Conservation (phyloP, 2,329 filamentous ascomycete genomes). For the Aspergillus cejpii region DNA sequence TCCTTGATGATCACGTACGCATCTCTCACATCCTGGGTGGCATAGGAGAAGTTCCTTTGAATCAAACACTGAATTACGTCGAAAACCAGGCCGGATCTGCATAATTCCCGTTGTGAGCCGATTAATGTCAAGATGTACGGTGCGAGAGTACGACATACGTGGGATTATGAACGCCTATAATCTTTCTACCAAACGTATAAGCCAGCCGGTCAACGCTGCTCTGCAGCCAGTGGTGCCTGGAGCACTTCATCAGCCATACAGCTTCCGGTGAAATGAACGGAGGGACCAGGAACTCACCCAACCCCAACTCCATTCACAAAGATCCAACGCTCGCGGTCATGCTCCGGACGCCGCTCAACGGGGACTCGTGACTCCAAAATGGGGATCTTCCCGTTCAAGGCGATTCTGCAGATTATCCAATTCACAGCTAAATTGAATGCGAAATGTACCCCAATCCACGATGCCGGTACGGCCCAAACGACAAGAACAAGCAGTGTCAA, state of each 20-base stretch:
- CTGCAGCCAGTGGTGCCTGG: conserved; percentile 57
- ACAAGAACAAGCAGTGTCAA: conserved; percentile 48
- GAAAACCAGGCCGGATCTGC: conserved; percentile 58
- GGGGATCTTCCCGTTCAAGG: conserved; percentile 45
- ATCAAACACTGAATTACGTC: conserved; percentile 71
- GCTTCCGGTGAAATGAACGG: not conserved
- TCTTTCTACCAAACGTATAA: conserved; percentile 62
- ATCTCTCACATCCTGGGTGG: conserved; percentile 57
- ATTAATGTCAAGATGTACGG: not conserved
- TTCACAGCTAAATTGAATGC: conserved; percentile 25
- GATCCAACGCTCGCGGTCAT: conserved; percentile 65
- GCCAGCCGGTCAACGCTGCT: conserved; percentile 65
- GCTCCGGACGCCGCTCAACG: conserved; percentile 28
- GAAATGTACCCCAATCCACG: conserved; percentile 26
- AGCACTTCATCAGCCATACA: conserved; percentile 6
- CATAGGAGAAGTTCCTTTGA: conserved; percentile 67
- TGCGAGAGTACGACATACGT: conserved; percentile 43
- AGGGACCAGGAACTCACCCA: conserved; percentile 15
- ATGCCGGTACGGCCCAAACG: conserved; percentile 42
- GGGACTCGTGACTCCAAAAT: conserved; percentile 36
- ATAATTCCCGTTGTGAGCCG: not conserved
- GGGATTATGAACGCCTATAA: conserved; percentile 68
- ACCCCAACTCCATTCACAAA: conserved; percentile 65
- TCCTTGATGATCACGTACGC: conserved; percentile 58
- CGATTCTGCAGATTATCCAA: conserved; percentile 23